These are phyloP conservation scores for Leccinum fuscescens DNA, from an alignment of 1,284 basidiomycete species.

Conservation along the genomic window DNA sequence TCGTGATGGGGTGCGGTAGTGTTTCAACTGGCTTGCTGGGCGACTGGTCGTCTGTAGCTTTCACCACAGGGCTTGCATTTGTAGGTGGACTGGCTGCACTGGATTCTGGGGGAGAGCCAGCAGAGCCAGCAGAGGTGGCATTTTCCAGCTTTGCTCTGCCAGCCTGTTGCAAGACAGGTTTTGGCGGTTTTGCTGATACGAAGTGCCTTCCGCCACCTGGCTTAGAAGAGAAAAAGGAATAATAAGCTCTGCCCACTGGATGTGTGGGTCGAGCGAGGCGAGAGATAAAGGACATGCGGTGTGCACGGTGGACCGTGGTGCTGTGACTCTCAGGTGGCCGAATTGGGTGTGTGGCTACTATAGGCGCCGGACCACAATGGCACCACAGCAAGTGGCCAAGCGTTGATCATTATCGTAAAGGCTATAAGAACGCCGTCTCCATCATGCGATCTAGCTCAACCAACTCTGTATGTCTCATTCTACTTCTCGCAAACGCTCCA, in stretches of 20 bases:
- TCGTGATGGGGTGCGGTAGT: constrained; percentile 5
- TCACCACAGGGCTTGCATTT: constrained; percentile 15
- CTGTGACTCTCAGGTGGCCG: not conserved
- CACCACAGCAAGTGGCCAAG: not conserved
- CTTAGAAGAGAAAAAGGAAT: constrained; percentile 75
- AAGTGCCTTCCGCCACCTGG: constrained; percentile 73
- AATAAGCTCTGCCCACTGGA: constrained; percentile 54
- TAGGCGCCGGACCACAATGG: not conserved
- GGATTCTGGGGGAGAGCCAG: constrained; percentile 19
- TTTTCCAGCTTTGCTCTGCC: constrained; percentile 35
- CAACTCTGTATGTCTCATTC: constrained; percentile 12
- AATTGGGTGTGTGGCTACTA: not conserved
- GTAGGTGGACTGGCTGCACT: constrained; percentile 18
- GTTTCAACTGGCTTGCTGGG: constrained; percentile 25
- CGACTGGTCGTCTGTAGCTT: constrained; percentile 26
- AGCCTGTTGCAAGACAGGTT: constrained; percentile 42
- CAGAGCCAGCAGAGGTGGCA: constrained; percentile 14
- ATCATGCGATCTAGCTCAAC: not conserved
- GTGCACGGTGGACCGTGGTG: not conserved
- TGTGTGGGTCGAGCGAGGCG: constrained; percentile 46
- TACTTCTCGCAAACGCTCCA: not conserved
- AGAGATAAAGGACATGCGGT: constrained; percentile 42
- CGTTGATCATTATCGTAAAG: not conserved
- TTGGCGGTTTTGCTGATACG: constrained; percentile 65
- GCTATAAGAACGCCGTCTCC: constrained; percentile 7